Conservation (phyloP, 306 rosid genomes). For the Hippophae rhamnoides region DNA sequence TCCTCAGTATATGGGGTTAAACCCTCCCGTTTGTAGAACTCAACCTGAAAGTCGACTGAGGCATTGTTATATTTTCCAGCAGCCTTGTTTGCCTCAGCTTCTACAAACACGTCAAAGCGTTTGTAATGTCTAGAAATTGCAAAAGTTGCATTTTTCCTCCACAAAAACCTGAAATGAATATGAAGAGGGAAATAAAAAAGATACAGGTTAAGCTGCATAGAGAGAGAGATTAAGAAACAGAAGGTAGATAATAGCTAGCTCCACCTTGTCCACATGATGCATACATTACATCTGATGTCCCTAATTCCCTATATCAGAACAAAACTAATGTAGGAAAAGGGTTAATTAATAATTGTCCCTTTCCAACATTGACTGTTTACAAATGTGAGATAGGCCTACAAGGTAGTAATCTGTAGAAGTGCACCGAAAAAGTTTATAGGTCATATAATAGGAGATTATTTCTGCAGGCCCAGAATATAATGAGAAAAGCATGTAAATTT, state of each 20-base stretch:
- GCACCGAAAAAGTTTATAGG: not conserved
- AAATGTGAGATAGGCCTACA: not conserved
- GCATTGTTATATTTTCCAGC: conserved; percentile 70
- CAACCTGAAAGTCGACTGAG: conserved; percentile 79
- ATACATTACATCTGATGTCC: too few relatives aligned
- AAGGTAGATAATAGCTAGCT: conserved; percentile 3
- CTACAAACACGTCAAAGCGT: conserved; percentile 78
- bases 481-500: not conserved
- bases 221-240: not conserved
- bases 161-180: conserved; percentile 55
- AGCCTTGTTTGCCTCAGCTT: conserved; percentile 96
- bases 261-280: not conserved
- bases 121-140: conserved; percentile 89
- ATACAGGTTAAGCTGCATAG: not conserved
- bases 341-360: too few relatives aligned
- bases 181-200: not conserved
- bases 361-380: not conserved
- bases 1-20: conserved; percentile 78
- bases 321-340: too few relatives aligned
- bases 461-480: not conserved
- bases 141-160: conserved; percentile 91
- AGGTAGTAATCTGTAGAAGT: not conserved
- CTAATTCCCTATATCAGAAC: too few relatives aligned
- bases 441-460: not conserved
- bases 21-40: conserved; percentile 78